Evolutionary conservation across 2,329 filamentous ascomycete genomes (phyloP).

Genomic region (Niveomyces coronatus): DNA sequence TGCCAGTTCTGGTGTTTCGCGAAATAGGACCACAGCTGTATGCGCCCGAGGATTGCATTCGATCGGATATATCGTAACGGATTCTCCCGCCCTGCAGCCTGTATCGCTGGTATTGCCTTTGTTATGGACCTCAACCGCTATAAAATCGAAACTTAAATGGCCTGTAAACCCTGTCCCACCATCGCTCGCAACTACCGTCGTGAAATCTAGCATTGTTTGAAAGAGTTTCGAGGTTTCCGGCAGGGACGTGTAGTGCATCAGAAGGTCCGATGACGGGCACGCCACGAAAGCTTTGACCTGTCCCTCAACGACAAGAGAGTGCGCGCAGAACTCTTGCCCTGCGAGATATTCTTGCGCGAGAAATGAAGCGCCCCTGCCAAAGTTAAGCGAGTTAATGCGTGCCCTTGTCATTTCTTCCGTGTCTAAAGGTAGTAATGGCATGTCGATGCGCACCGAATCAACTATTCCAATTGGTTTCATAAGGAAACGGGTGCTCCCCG

Average conservation of each 20-base stretch:
- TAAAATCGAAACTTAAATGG: conserved; percentile 38
- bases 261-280: conserved; percentile 50
- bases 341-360: conserved; percentile 54
- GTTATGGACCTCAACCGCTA: background rate
- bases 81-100: too few species aligned
- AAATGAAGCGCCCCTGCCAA: conserved; percentile 44
- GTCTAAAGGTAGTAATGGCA: conserved; percentile 53
- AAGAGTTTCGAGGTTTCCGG: conserved; percentile 42
- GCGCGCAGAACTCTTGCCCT: conserved; percentile 58
- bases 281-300: conserved; percentile 55
- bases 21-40: conserved; percentile 55
- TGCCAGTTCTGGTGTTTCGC: conserved; percentile 33
- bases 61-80: conserved; percentile 45
- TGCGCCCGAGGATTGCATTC: conserved; percentile 63
- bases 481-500: conserved; percentile 39
- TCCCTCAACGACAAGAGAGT: conserved; percentile 56
- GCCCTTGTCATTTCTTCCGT: conserved; percentile 45
- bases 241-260: conserved; percentile 57
- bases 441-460: conserved; percentile 46
- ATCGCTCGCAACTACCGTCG: conserved; percentile 42
- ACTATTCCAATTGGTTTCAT: conserved; percentile 57
- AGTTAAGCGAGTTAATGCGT: conserved; percentile 32
- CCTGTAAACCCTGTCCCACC: conserved; percentile 48
- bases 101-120: background rate
- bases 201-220: conserved; percentile 54